These are phyloP conservation scores for Ustilago crameri DNA, from an alignment of 1,284 basidiomycete genomes.

Conservation along the genomic window DNA sequence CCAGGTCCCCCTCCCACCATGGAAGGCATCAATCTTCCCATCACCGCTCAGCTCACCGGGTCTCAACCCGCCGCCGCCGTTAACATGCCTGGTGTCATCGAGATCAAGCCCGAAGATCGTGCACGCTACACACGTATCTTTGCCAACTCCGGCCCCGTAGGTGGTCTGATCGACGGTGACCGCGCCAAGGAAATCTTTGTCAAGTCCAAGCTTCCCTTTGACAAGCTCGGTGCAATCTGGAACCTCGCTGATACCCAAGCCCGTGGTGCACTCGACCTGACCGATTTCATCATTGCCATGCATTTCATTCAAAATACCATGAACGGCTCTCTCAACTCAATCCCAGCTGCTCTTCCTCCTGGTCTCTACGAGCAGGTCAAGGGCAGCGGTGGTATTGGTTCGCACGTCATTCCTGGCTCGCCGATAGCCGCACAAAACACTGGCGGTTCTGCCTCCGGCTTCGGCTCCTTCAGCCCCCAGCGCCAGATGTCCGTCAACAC, in stretches of 20 bases:
- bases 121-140: constrained; percentile 67
- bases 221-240: constrained; percentile 95
- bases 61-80: constrained; percentile 16
- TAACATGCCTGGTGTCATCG: constrained; percentile 48
- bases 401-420: constrained; percentile 35
- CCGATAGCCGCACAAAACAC: constrained; percentile 56
- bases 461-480: constrained; percentile 23
- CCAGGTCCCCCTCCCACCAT: constrained; percentile 83
- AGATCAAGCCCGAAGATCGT: constrained; percentile 63
- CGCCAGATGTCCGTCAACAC: constrained; percentile 52
- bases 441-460: constrained; percentile 51
- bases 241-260: constrained; percentile 92
- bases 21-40: constrained; percentile 75
- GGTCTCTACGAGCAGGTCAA: constrained; percentile 83
- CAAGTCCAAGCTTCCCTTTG: constrained; percentile 88
- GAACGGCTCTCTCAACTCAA: constrained; percentile 77
- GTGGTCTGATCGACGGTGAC: constrained; percentile 74
- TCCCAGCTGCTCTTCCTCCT: constrained; percentile 85
- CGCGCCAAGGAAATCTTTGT: constrained; percentile 92
- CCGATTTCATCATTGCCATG: constrained; percentile 97
- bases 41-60: constrained; percentile 35
- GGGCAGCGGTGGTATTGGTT: constrained; percentile 51
- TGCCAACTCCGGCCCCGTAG: constrained; percentile 60
- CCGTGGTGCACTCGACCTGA: constrained; percentile 85
- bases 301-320: constrained; percentile 87